Base-by-base conservation (phyloP, 495 filamentous ascomycete species). In the Chaetomium cochliodes region DNA sequence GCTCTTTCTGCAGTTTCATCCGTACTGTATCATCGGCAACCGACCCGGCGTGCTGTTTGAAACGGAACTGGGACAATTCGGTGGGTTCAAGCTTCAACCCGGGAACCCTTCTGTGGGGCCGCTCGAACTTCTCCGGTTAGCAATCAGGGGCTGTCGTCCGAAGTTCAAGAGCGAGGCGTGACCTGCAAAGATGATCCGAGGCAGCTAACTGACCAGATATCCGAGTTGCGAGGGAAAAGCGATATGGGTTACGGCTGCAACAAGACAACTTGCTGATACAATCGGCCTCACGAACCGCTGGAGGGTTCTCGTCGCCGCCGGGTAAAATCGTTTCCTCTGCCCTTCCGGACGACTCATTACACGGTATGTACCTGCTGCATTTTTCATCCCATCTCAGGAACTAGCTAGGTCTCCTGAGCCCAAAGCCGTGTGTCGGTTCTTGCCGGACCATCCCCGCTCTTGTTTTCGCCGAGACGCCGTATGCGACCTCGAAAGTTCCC, bases 401-500 rank as follows among this genome's bases (percentile, higher is more conserved):
- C n/a, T n/a, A n/a, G 15, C 16, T 15, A 44, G 11, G 13, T 44
- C 13, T 44, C 41, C 46, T 4, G 46, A 50, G 18, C 46, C 20
- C 46, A 11, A 20, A 23, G 33, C 33, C 41, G 41, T 22, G 44
- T 47, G 7, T 47, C 49, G 49, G 49, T 16, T 26, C 49, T 2
- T 52, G 9, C 49, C 49, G 23, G 18, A 15, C 58, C 47, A 22
- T 44, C 47, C 23, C 37, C 49, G 37, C 22, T 20, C 6, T 22
- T 22, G 54, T 53, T 62, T 61, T 62, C 59, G 59, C 59, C 59
- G 49, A 62, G 23, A 22, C 59, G 59, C 59, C 59, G 49, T 49
- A 62, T 62, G 49, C 59, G 59, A 62, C 59, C 1, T 52, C 12
- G 11, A 61, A 51, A 30, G 42, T 55, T 33, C 51, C 51, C 51